These are phyloP conservation scores for Vanilla planifolia DNA, from an alignment of 106 monocot genomes.

Conservation along the genomic window DNA sequence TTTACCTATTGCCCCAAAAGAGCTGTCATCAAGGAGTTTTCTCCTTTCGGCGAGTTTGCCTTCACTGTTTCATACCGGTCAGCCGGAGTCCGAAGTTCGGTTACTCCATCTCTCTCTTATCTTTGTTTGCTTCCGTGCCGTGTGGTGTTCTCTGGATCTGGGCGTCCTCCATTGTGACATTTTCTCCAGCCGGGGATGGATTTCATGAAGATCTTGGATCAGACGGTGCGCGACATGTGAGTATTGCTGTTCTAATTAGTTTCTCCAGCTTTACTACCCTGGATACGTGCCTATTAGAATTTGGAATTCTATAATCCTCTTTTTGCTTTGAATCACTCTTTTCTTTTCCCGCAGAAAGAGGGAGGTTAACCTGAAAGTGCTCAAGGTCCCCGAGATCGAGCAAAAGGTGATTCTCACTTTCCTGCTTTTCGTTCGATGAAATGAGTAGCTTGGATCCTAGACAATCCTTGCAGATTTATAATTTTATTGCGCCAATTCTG, in stretches of 20 bases:
- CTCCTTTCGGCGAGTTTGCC: too few relatives aligned
- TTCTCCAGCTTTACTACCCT: not conserved
- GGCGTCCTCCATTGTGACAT: not conserved
- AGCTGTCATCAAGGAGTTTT: too few relatives aligned
- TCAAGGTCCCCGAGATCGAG: constrained; percentile 96
- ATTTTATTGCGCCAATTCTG: not conserved
- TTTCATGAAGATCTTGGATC: constrained; percentile 94
- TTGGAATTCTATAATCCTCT: not conserved
- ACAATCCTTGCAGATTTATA: not conserved
- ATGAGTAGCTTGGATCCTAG: not conserved
- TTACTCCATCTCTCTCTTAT: not conserved
- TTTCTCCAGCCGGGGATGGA: constrained; percentile 43
- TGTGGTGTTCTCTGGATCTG: not conserved
- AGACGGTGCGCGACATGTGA: constrained; percentile 91
- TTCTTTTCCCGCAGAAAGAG: constrained; percentile 63
- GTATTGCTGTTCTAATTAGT: not conserved
- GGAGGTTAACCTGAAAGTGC: constrained; percentile 95
- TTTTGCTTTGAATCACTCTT: not conserved
- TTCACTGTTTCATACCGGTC: too few relatives aligned
- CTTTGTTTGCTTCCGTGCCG: not conserved
- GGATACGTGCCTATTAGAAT: not conserved
- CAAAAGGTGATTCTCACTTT: constrained; percentile 61
- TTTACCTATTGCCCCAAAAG: too few relatives aligned
- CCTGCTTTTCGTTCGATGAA: not conserved
- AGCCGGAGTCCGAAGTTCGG: too few relatives aligned